Evolutionary conservation across 768 basidiomycete species (phyloP), one percentile per base, ranked within the genome.

Genomic region (Xerocomus brunneocitrinus): DNA sequence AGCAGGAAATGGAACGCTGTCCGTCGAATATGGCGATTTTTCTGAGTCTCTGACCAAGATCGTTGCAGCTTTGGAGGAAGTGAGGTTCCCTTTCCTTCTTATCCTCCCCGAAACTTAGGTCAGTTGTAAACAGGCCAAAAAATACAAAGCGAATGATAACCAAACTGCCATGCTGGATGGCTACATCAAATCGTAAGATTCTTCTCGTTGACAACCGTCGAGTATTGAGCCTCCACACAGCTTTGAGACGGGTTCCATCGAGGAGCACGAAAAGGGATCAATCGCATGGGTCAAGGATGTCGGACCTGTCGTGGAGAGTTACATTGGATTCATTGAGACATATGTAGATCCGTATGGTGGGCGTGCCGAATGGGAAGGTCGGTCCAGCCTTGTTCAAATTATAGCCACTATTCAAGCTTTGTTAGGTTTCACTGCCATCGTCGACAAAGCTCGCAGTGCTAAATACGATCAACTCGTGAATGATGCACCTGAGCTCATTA

Each of bases 351-450:
- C 92, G 7, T 92, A 89, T 54, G 92, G 91, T 34, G 86, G 81
- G n/a, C 82, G 92, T 47, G 92, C 92, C 0, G 92, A 94, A 67
- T 94, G 91, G 91, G 91, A 94, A 80, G 91, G 89, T 83, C 51
- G 34, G 60, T 50, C 7, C 46, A 43, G 25, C 27, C 40, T 49
- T 35, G 25, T 19, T 36, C 32, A 44, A 9, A 38, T 25, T 25
- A 3, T 36, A 28, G 3, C 1, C 5, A 49, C n/a, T 46, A 51
- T 38, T 49, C 16, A 60, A 10, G 22, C 48, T 38, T 14, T 19
- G 39, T n/a, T 57, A 89, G 88, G 89, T 30, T 93, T 93, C 67
- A 90, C 90, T 32, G 91, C 90, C 6, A 87, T 92, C 56, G 90
- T 93, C 43, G 82, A 94, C 76, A 93, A 94, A 69, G 73, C 80